Percentiles rank a stretch among this genome's conserved stretches.
Evolutionary conservation across 2,329 filamentous ascomycete species (phyloP).

Genomic region (Periconia sp.): DNA sequence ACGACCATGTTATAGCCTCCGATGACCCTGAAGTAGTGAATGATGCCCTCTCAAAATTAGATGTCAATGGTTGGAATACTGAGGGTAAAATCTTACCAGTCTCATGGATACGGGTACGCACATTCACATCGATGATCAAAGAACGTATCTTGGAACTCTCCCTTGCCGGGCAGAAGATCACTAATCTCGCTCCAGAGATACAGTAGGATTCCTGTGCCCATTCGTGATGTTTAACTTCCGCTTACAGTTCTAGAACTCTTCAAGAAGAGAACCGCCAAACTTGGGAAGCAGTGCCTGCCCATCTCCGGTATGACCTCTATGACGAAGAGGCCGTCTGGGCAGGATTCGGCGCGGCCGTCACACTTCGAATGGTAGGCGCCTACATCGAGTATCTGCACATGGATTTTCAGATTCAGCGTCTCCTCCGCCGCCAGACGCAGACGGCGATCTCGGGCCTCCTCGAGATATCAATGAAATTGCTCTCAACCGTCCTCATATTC

Average conservation of each 20-base stretch:
- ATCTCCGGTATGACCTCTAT: constrained; percentile 44
- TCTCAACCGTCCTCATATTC: constrained; percentile 37
- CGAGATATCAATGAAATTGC: constrained; percentile 40
- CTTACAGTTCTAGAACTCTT: constrained; percentile 29
- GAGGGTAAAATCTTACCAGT: constrained; percentile 32
- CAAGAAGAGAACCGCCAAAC: constrained; percentile 30
- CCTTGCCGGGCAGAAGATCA: constrained; percentile 37
- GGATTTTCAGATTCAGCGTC: constrained; percentile 41
- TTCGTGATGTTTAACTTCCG: background rate
- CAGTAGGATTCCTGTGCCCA: constrained; percentile 24
- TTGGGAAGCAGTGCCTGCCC: constrained; percentile 36
- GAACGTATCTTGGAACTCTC: constrained; percentile 41
- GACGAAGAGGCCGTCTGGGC: constrained; percentile 39
- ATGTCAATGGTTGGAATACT: constrained; percentile 39
- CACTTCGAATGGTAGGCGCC: constrained; percentile 34
- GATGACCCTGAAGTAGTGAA: constrained; percentile 32
- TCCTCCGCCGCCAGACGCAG: constrained; percentile 40
- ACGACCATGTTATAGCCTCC: constrained; percentile 31
- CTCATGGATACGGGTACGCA: constrained; percentile 35
- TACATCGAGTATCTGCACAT: constrained; percentile 44
- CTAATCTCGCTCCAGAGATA: constrained; percentile 34
- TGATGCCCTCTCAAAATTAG: constrained; percentile 32
- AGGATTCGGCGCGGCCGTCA: constrained; percentile 25
- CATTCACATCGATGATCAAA: constrained; percentile 33
- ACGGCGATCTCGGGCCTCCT: constrained; percentile 37